Evolutionary conservation across 2,329 filamentous ascomycete species (phyloP), one percentile per base, ranked within the genome.

Genomic region (Leptographium wingfieldii): DNA sequence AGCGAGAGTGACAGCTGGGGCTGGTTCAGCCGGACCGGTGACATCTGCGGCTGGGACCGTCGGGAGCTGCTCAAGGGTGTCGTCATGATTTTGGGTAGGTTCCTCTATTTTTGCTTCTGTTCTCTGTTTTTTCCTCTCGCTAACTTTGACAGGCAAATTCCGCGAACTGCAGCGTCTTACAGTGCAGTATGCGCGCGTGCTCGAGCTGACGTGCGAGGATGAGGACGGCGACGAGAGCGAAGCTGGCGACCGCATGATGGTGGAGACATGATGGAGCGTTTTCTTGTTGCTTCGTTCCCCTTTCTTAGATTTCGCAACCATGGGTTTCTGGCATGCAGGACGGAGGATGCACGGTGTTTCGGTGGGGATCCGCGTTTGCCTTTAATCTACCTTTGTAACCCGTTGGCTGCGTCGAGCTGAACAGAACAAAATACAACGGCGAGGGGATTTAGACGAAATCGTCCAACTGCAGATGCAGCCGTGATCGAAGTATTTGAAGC

Each of bases 121-220:
- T 35, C 31, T 4, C 35, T 33, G 16, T 54, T 43, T 16, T 59
- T 60, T 1, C 27, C 19, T 22, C 46, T 46, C 14, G 22, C 60
- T 78, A 70, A 78, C 68, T 54, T 11, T 11, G 31, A 48, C 66
- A 95, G 91, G 90, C 62, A 97, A 97, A 84, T 92, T 94, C 73
- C 86, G 94, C 60, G 95, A 97, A 69, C 78, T 99, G 35, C 94
- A 99, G 72, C 82, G 94, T 31, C 81, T 96, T 51, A 96, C 90
- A n/a, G 89, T 96, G 31, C 92, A 95, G 63, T 97, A 97, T 71
- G 92, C 92, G 14, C 84, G 89, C 64, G 76, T 91, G n/a, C 76
- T 95, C 27, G 88, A 87, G 60, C 76, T 89, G 46, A 79, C 77
- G 7, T 65, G 76, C 6, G 76, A 78, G 54, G 75, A 76, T 19